Evolutionary conservation across 2,329 filamentous ascomycete genomes (phyloP).

Genomic region (Triangularia setosa): DNA sequence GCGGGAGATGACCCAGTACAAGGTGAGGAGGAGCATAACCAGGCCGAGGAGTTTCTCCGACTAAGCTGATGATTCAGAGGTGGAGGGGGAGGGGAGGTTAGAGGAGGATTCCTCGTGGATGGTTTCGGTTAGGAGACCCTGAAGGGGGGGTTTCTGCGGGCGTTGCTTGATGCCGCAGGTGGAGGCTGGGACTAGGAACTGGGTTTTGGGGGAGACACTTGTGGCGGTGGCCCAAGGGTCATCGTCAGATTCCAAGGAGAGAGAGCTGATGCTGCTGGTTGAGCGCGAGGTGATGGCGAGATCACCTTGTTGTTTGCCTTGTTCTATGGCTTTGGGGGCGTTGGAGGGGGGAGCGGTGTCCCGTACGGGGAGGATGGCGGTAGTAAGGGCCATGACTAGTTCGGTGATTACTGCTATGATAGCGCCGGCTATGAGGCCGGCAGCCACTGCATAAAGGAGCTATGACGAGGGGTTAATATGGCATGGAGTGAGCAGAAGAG

Average conservation of each 20-base stretch:
- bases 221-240: background rate
- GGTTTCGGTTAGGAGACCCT: conserved; percentile 58
- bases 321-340: background rate
- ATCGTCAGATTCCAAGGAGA: conserved; percentile 2
- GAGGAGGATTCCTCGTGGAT: conserved; percentile 65
- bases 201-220: background rate
- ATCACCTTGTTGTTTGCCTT: background rate
- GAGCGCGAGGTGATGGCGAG: background rate
- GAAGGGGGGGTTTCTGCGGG: conserved; percentile 34
- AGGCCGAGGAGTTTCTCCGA: background rate
- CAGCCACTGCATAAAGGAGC: background rate
- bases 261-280: background rate
- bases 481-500: background rate
- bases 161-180: background rate
- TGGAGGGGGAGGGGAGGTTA: background rate
- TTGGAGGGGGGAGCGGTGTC: background rate
- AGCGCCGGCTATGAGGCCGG: background rate
- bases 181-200: background rate
- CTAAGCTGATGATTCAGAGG: background rate
- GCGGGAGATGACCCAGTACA: background rate
- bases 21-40: background rate
- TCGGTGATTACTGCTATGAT: background rate
- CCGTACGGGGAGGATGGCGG: background rate
- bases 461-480: background rate
- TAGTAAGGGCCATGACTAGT: background rate